Evolutionary conservation across 257 asterid species (phyloP), one percentile per base, ranked within the genome.

Genomic region (Echites panduratus): DNA sequence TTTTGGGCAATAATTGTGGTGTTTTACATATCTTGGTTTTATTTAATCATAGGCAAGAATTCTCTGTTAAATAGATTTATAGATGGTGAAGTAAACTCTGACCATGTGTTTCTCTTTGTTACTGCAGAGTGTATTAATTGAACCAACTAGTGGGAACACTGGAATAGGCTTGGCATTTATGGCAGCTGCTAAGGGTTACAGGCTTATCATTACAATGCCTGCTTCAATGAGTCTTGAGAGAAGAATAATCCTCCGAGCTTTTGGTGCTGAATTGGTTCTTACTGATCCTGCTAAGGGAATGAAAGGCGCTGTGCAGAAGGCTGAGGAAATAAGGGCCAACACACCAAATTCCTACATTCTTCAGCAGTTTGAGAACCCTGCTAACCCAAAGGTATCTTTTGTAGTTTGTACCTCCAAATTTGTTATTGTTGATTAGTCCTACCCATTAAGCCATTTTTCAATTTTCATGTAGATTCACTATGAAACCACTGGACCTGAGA

Each of bases 131-230:
- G 88, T 91, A 70, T 90, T 94, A 70, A 91, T 94, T 52, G 99
- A 94, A 59, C 93, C 95, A 27, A 94, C 99, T 9, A 94, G 99
- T 82, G 98, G 98, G 2, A 94, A 91, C 85, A 94, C 98, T 4
- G 98, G 98, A 20, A 90, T 94, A 48, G 98, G 97, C 7, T 81
- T 94, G 90, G 98, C 99, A 49, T 94, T 94, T 85, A 87, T 94
- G 86, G 96, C 99, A 24, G 97, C 99, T 44, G 96, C 96, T 26
- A 94, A 87, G 81, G 89, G 92, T 52, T 91, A 94, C 84, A 87
- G 84, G 84, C 98, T 91, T 74, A 86, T 94, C 80, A 90, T 91
- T 53, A 86, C 92, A 49, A 94, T 94, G 99, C 99, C 99, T 32
- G 82, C 97, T 80, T 77, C 97, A 0, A 88, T 89, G 96, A 91